phyloP scores from a whole-genome alignment of 2,329 filamentous ascomycete species.

The Chalaropsis ovoidea region DNA sequence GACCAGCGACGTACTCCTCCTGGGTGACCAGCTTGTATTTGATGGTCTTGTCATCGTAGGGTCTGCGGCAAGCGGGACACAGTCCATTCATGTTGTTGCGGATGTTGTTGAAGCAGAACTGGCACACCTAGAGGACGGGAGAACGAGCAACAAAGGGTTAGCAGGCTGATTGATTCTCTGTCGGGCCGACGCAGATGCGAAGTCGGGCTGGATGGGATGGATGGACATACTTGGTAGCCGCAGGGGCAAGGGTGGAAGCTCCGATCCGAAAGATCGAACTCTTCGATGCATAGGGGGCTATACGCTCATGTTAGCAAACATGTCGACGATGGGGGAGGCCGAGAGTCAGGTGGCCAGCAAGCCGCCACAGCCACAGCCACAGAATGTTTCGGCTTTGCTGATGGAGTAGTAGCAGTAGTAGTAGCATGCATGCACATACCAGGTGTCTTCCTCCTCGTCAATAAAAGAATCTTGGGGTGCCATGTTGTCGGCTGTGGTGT shows the following conservation, averaged over 20 bases:
- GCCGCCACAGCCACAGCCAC: no score
- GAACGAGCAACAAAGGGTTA: background rate
- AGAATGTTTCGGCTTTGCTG: background rate
- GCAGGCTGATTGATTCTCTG: background rate
- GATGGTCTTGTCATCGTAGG: constrained; percentile 94
- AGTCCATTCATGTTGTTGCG: constrained; percentile 96
- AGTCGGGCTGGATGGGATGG: constrained; percentile 16
- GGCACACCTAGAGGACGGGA: constrained; percentile 63
- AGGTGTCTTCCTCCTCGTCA: constrained; percentile 61
- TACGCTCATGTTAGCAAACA: constrained; percentile 17
- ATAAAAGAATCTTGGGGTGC: constrained; percentile 60
- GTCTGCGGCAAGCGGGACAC: constrained; percentile 90
- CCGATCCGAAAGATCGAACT: constrained; percentile 94
- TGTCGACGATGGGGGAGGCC: background rate
- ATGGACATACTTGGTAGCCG: constrained; percentile 79
- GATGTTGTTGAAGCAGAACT: constrained; percentile 99
- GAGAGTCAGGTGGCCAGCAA: background rate
- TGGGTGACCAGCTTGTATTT: constrained; percentile 90
- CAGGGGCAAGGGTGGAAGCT: constrained; percentile 96
- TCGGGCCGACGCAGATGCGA: background rate
- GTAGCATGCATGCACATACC: constrained; percentile 41
- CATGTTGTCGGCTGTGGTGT: constrained; percentile 37
- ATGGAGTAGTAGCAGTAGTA: no score
- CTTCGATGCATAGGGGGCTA: constrained; percentile 95
- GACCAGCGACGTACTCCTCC: constrained; percentile 64